Evolutionary conservation across 768 basidiomycete species (phyloP).

Genomic region (Amanita molliuscula): DNA sequence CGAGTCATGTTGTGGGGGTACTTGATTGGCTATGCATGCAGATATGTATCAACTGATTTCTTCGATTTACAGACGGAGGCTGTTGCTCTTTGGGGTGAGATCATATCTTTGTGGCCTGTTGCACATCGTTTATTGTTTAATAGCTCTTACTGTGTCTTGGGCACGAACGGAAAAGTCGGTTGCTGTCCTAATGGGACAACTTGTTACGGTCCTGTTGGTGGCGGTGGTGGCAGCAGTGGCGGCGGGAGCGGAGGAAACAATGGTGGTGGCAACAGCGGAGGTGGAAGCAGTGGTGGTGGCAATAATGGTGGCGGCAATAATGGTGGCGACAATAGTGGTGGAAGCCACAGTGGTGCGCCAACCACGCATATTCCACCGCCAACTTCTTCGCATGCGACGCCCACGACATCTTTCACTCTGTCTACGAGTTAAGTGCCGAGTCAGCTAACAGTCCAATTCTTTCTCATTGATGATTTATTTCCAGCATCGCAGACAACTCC

Average conservation of each 20-base stretch:
- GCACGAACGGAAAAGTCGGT: neutral
- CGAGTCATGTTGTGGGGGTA: neutral
- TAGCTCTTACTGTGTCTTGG: neutral
- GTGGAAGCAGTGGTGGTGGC: neutral
- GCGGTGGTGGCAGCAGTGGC: neutral
- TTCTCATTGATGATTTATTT: too few species aligned
- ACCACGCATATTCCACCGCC: too few species aligned
- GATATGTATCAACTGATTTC: neutral
- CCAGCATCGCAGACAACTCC: neutral
- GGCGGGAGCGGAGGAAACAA: neutral
- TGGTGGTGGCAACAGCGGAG: neutral
- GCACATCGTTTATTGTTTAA: neutral
- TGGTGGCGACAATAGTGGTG: neutral
- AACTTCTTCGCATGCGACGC: too few species aligned
- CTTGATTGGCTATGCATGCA: neutral
- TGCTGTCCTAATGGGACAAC: constrained; percentile 2
- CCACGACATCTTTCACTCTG: too few species aligned
- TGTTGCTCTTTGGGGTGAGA: constrained; percentile 2
- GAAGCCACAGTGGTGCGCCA: neutral
- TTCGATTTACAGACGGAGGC: neutral
- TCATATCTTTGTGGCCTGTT: neutral
- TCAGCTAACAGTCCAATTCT: too few species aligned
- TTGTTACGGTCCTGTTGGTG: constrained; percentile 3
- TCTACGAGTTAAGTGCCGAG: too few species aligned
- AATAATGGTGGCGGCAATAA: neutral